Percentiles rank a stretch among this genome's conserved stretches.
phyloP scores from a whole-genome alignment of 805 yeast genomes.

The Lipomyces chichibuensis region DNA sequence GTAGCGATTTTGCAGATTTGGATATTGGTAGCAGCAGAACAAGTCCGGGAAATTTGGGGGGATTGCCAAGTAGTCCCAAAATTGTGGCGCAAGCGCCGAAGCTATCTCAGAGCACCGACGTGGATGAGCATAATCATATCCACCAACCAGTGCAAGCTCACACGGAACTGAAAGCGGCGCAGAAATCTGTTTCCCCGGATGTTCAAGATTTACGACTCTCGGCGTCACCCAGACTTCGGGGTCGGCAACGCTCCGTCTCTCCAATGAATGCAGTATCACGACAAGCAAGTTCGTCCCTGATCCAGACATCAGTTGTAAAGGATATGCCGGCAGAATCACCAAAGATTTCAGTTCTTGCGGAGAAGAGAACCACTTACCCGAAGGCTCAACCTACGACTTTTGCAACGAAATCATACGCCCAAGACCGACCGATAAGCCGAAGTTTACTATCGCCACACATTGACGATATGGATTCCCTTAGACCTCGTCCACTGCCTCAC shows the following conservation, averaged over 20 bases:
- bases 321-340: background rate
- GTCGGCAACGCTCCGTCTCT: background rate
- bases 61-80: background rate
- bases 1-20: background rate
- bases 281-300: background rate
- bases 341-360: background rate
- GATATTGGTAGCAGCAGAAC: constrained; percentile 3
- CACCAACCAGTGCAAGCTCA: background rate
- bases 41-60: background rate
- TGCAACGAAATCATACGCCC: background rate
- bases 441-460: constrained; percentile 10
- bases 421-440: background rate
- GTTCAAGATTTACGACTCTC: background rate
- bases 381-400: background rate
- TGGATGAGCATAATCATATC: background rate
- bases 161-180: background rate
- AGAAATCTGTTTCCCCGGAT: background rate
- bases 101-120: background rate
- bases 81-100: background rate
- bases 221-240: background rate
- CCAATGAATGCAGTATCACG: background rate
- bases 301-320: background rate
- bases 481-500: constrained; percentile 7
- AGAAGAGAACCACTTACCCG: background rate
- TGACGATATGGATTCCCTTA: constrained; percentile 7